Conservation (phyloP, 1,284 basidiomycete genomes). For the Naganishia sp. region DNA sequence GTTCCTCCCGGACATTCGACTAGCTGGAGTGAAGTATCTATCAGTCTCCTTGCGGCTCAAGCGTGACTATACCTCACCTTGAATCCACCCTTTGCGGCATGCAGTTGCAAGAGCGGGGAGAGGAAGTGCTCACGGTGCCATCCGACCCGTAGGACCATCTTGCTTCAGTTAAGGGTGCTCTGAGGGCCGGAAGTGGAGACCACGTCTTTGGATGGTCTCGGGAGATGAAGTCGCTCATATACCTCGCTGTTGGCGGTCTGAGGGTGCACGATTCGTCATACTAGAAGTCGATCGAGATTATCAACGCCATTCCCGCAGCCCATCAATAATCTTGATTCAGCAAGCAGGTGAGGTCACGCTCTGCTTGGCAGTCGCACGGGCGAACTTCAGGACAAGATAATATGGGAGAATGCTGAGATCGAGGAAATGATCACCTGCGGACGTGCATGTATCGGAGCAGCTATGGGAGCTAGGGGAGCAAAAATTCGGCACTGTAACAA, state of each 20-base stretch:
- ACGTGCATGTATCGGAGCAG: too few relatives aligned
- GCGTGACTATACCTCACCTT: constrained; percentile 48
- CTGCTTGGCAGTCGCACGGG: too few relatives aligned
- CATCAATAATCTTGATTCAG: too few relatives aligned
- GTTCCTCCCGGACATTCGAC: constrained; percentile 93
- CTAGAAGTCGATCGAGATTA: background rate
- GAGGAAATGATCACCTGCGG: too few relatives aligned
- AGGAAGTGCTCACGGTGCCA: constrained; percentile 86
- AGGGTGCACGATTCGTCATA: constrained; percentile 1
- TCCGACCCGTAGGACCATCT: constrained; percentile 48
- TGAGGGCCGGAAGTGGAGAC: background rate
- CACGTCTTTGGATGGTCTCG: too few relatives aligned
- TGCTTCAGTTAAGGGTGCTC: background rate
- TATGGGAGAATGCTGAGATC: too few relatives aligned
- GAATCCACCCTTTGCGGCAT: constrained; percentile 39
- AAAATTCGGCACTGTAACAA: too few relatives aligned
- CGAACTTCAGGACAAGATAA: too few relatives aligned
- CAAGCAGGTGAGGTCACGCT: too few relatives aligned
- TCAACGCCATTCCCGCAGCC: too few relatives aligned
- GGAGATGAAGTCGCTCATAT: background rate
- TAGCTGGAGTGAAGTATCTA: constrained; percentile 67
- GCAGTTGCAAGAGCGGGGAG: constrained; percentile 73
- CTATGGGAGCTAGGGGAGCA: too few relatives aligned
- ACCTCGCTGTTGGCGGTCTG: background rate
- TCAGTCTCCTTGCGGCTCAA: constrained; percentile 59